A percentile compares a stretch with the other conserved stretches of the same genome.
These are phyloP conservation scores for Populus euphratica DNA, from an alignment of 345 rosid species.

Conservation along the genomic window DNA sequence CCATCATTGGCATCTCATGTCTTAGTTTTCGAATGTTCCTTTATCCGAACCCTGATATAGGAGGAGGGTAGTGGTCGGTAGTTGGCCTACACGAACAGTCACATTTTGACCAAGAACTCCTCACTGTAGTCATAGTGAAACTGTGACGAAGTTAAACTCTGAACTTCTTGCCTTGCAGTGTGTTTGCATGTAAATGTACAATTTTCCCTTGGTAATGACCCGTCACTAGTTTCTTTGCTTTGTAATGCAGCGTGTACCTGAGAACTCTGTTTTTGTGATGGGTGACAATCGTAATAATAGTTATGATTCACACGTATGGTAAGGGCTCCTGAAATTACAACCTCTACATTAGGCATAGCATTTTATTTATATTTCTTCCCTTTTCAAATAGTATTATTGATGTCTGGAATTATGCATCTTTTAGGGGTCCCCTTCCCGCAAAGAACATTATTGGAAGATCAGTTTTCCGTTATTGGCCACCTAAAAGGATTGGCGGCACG, in stretches of 20 bases:
- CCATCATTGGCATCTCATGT: not conserved
- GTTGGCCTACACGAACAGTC: not conserved
- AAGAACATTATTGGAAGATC: conserved; percentile 94
- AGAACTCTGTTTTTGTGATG: conserved; percentile 87
- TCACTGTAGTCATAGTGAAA: not conserved
- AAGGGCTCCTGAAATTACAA: conserved; percentile 14
- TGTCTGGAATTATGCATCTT: conserved; percentile 9
- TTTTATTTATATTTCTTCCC: not conserved
- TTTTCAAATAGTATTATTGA: not conserved
- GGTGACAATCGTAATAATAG: conserved; percentile 97
- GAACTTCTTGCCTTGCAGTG: not conserved
- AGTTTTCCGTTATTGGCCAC: conserved; percentile 89
- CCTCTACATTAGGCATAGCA: not conserved
- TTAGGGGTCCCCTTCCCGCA: conserved; percentile 89
- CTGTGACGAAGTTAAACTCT: not conserved
- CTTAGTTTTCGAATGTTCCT: not conserved
- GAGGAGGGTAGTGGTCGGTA: not conserved
- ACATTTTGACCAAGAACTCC: not conserved
- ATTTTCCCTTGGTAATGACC: not conserved
- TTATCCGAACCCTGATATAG: not conserved
- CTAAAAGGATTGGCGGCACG: conserved; percentile 68
- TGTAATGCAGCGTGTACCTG: conserved; percentile 59
- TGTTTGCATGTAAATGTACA: conserved; percentile 1
- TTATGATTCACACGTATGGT: conserved; percentile 97
- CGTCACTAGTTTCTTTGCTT: not conserved